These are phyloP conservation scores for Mycena kentingensis DNA, from an alignment of 768 basidiomycete genomes.

Conservation along the genomic window DNA sequence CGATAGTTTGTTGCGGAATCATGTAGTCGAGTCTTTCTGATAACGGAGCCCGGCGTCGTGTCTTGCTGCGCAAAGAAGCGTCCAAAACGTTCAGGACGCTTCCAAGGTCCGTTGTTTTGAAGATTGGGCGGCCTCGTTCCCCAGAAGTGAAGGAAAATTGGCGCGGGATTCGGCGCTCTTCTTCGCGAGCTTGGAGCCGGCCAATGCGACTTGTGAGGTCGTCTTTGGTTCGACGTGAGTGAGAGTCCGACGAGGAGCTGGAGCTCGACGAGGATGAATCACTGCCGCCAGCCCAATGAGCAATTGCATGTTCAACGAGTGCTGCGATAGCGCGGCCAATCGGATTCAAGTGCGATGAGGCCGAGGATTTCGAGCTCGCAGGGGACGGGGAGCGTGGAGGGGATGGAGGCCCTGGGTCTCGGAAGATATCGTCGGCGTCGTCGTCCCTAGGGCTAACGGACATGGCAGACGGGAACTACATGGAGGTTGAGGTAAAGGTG, in stretches of 20 bases:
- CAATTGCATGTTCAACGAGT: constrained; percentile 69
- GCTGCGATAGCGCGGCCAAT: constrained; percentile 59
- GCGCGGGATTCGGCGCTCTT: constrained; percentile 58
- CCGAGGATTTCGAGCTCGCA: constrained; percentile 36
- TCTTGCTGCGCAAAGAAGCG: constrained; percentile 43
- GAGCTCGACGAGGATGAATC: constrained; percentile 39
- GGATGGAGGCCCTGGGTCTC: constrained; percentile 41
- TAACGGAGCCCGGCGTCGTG: constrained; percentile 12
- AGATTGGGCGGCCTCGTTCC: constrained; percentile 31
- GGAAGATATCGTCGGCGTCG: constrained; percentile 57
- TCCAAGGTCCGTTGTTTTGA: constrained; percentile 49
- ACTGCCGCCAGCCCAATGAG: constrained; percentile 69
- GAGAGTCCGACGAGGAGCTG: constrained; percentile 44
- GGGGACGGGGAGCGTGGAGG: constrained; percentile 31
- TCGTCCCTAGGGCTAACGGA: constrained; percentile 13
- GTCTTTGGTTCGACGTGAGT: constrained; percentile 50
- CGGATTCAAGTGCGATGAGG: constrained; percentile 44
- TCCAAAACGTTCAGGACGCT: constrained; percentile 54
- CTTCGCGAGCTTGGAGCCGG: constrained; percentile 62
- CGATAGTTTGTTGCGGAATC: constrained; percentile 30
- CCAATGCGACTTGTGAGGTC: constrained; percentile 61
- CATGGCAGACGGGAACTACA: background rate
- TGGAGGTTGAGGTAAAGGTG: background rate
- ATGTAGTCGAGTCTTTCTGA: constrained; percentile 34
- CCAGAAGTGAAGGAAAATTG: constrained; percentile 49